Evolutionary conservation across 495 filamentous ascomycete genomes (phyloP).

Genomic region (Lasiosphaeris hirsuta): DNA sequence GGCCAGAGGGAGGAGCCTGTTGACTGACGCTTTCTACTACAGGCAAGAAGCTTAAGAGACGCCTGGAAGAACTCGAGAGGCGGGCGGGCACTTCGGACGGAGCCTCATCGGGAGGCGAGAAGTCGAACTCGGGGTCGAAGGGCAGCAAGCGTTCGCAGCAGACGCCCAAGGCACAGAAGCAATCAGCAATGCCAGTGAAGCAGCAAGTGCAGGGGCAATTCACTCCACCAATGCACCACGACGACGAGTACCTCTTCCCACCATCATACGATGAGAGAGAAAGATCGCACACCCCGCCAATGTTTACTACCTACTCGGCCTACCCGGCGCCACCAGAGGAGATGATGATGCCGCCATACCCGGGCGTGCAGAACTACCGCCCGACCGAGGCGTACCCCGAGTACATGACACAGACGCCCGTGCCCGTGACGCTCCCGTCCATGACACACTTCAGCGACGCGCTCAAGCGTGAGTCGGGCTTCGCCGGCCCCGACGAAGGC

Average conservation of each 20-base stretch:
- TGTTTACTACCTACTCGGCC: constrained; percentile 64
- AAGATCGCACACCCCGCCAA: constrained; percentile 68
- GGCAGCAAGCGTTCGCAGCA: constrained; percentile 42
- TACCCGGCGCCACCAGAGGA: constrained; percentile 66
- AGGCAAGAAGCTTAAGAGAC: constrained; percentile 99
- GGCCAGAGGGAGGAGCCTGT: not conserved
- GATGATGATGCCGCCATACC: constrained; percentile 62
- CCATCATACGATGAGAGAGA: constrained; percentile 48
- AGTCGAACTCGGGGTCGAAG: constrained; percentile 47
- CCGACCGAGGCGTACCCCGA: constrained; percentile 58
- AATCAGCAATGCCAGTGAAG: constrained; percentile 35
- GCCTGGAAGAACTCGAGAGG: constrained; percentile 92
- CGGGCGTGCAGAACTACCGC: constrained; percentile 60
- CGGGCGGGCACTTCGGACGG: constrained; percentile 80
- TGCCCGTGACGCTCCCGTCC: constrained; percentile 59
- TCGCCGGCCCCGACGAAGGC: constrained; percentile 57
- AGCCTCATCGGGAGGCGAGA: constrained; percentile 46
- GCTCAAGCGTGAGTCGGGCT: constrained; percentile 56
- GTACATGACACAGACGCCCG: constrained; percentile 60
- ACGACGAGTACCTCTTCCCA: constrained; percentile 50
- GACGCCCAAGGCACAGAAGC: constrained; percentile 34
- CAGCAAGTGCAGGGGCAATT: constrained; percentile 52
- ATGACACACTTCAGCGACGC: constrained; percentile 60
- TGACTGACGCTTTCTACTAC: constrained; percentile 18
- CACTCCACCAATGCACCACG: constrained; percentile 54